Conservation (phyloP, 2,329 filamentous ascomycete species). For the Exophiala sideris region DNA sequence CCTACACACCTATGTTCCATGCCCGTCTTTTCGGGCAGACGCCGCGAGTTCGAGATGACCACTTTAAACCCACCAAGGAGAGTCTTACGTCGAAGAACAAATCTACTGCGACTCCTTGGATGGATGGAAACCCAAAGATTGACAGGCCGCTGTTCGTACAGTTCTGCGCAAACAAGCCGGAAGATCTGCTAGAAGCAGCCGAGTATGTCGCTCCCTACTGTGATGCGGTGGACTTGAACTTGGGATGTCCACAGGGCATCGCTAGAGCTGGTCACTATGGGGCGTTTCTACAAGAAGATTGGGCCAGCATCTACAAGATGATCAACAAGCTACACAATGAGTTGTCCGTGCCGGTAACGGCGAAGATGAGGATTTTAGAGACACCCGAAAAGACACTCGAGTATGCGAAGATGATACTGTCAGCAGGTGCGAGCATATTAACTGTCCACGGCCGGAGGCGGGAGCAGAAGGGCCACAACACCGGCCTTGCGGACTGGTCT, state of each 20-base stretch:
- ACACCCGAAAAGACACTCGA: conserved; percentile 80
- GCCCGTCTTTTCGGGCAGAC: conserved; percentile 80
- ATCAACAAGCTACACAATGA: conserved; percentile 78
- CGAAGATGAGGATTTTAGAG: conserved; percentile 89
- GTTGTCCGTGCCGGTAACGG: conserved; percentile 80
- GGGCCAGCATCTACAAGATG: conserved; percentile 74
- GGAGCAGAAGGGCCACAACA: conserved; percentile 95
- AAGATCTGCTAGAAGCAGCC: conserved; percentile 61
- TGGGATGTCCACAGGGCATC: conserved; percentile 95
- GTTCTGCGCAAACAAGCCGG: conserved; percentile 66
- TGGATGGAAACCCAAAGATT: conserved; percentile 81
- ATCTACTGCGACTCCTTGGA: conserved; percentile 49
- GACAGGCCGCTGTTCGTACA: conserved; percentile 93
- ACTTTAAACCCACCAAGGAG: conserved; percentile 69
- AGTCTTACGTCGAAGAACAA: conserved; percentile 33
- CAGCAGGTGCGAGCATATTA: conserved; percentile 85
- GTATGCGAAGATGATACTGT: conserved; percentile 83
- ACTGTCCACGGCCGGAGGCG: conserved; percentile 85
- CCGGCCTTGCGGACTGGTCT: conserved; percentile 89
- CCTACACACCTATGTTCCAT: conserved; percentile 96
- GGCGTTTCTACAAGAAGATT: conserved; percentile 91
- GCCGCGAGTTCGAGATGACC: conserved; percentile 69
- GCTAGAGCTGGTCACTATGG: conserved; percentile 88
- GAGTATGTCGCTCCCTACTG: conserved; percentile 77
- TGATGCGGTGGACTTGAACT: conserved; percentile 86